These are phyloP conservation scores for Chaetomium globosum DNA, from an alignment of 2,329 filamentous ascomycete genomes.

Conservation along the genomic window DNA sequence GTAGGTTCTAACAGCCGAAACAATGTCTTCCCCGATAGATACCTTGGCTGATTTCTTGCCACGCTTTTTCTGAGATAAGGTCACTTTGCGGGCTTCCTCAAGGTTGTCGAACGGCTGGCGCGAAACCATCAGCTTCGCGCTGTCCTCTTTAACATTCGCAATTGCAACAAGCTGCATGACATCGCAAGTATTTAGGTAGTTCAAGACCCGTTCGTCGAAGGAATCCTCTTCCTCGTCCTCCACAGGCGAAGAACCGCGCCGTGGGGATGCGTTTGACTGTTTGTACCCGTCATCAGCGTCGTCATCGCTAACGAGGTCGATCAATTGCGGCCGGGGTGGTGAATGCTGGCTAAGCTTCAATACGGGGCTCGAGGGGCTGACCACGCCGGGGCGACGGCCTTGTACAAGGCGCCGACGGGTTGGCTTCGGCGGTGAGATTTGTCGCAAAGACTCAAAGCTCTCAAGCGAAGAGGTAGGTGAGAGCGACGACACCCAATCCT, in stretches of 20 bases:
- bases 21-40: slow-evolving; percentile 56
- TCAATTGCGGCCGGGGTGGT: slow-evolving; percentile 18
- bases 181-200: slow-evolving; percentile 81
- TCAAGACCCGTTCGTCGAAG: slow-evolving; percentile 57
- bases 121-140: slow-evolving; percentile 69
- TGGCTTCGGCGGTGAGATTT: slow-evolving; percentile 23
- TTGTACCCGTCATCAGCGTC: slow-evolving; percentile 44
- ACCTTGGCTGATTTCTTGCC: slow-evolving; percentile 52
- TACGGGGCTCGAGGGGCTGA: slow-evolving; percentile 29
- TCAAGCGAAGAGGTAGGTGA: slow-evolving; percentile 28
- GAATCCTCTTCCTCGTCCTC: slow-evolving; percentile 24
- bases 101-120: slow-evolving; percentile 74
- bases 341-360: slow-evolving; percentile 22
- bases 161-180: slow-evolving; percentile 78
- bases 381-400: slow-evolving; percentile 32
- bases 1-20: slow-evolving; percentile 66
- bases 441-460: slow-evolving; percentile 28
- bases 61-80: slow-evolving; percentile 52
- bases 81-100: slow-evolving; percentile 66
- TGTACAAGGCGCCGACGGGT: slow-evolving; percentile 36
- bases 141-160: slow-evolving; percentile 70
- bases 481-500: slow-evolving; percentile 33
- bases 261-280: slow-evolving; percentile 22
- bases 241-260: slow-evolving; percentile 19
- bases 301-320: slow-evolving; percentile 45